Conservation (phyloP, 1,284 basidiomycete genomes). For the Exobasidium rhododendri region DNA sequence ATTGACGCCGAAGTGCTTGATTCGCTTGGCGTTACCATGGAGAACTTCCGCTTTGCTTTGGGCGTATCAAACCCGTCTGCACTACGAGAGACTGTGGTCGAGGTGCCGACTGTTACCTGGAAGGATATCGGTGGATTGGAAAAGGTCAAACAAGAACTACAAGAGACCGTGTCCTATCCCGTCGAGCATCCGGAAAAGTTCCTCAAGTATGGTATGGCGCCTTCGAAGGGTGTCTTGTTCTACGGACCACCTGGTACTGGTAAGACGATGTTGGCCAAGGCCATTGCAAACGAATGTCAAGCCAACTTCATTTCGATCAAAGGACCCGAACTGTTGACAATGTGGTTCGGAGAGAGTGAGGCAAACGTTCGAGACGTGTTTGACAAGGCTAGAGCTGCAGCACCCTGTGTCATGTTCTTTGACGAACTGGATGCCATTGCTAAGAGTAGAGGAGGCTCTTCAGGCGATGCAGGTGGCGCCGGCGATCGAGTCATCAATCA, state of each 20-base stretch:
- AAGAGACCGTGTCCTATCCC: conserved; percentile 98
- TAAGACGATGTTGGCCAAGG: conserved; percentile 92
- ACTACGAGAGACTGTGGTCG: conserved; percentile 91
- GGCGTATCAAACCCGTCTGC: conserved; percentile 94
- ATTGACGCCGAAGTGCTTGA: conserved; percentile 96
- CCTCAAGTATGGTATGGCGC: conserved; percentile 99
- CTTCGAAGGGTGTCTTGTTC: conserved; percentile 97
- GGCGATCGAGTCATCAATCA: conserved; percentile 97
- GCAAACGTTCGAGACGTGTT: conserved; percentile 99
- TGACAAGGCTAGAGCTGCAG: conserved; percentile 97
- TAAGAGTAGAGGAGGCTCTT: conserved; percentile 79
- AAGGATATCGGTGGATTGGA: conserved; percentile 98
- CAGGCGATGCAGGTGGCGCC: conserved; percentile 88
- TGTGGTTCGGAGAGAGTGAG: conserved; percentile 99
- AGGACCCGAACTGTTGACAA: conserved; percentile 89
- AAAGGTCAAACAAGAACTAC: conserved; percentile 98
- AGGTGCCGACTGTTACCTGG: conserved; percentile 94
- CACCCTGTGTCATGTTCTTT: conserved; percentile 99
- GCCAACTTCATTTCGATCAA: conserved; percentile 96
- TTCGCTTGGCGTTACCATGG: conserved; percentile 92
- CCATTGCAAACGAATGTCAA: conserved; percentile 98
- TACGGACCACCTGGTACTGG: conserved; percentile 95
- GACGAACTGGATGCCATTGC: conserved; percentile 99
- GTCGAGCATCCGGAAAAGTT: conserved; percentile 99
- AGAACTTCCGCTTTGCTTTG: conserved; percentile 95